phyloP scores from a whole-genome alignment of 2,329 filamentous ascomycete genomes.

The Sporothrix globosa region DNA sequence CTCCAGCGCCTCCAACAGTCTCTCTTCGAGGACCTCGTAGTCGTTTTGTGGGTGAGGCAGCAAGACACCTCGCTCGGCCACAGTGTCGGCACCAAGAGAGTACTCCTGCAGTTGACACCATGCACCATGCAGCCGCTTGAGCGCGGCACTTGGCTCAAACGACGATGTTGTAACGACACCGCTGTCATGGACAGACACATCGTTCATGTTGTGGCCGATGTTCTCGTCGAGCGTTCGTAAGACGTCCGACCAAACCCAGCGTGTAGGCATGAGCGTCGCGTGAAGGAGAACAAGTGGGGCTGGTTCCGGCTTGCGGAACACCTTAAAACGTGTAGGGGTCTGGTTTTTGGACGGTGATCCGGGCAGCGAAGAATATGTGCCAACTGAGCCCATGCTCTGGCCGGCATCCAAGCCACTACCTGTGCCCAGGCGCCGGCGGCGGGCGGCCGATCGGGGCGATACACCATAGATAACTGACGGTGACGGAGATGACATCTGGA shows the following conservation, averaged over 20 bases:
- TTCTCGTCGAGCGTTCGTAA: slow-evolving; percentile 49
- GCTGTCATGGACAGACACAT: not conserved
- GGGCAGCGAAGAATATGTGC: slow-evolving; percentile 23
- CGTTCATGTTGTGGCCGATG: slow-evolving; percentile 30
- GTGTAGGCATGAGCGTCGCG: slow-evolving; percentile 72
- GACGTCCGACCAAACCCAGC: slow-evolving; percentile 65
- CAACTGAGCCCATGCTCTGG: slow-evolving; percentile 26
- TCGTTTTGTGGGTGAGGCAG: slow-evolving; percentile 78
- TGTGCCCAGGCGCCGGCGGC: slow-evolving; percentile 36
- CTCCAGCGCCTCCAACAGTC: slow-evolving; percentile 74
- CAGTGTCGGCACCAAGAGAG: slow-evolving; percentile 63
- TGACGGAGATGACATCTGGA: slow-evolving; percentile 72
- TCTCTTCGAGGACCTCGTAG: slow-evolving; percentile 78
- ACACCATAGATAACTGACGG: slow-evolving; percentile 54
- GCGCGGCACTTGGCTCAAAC: slow-evolving; percentile 49
- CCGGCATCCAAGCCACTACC: slow-evolving; percentile 21
- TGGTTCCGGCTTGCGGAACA: slow-evolving; percentile 49
- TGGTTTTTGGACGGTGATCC: slow-evolving; percentile 56
- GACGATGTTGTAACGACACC: not conserved
- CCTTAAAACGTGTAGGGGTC: slow-evolving; percentile 62
- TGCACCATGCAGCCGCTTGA: slow-evolving; percentile 60
- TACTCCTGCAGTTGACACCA: slow-evolving; percentile 71
- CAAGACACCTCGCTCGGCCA: slow-evolving; percentile 72
- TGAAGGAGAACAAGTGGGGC: slow-evolving; percentile 77
- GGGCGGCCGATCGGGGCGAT: slow-evolving; percentile 59